Evolutionary conservation across 305 asterid genomes (phyloP).

Genomic region (Andrographis paniculata): DNA sequence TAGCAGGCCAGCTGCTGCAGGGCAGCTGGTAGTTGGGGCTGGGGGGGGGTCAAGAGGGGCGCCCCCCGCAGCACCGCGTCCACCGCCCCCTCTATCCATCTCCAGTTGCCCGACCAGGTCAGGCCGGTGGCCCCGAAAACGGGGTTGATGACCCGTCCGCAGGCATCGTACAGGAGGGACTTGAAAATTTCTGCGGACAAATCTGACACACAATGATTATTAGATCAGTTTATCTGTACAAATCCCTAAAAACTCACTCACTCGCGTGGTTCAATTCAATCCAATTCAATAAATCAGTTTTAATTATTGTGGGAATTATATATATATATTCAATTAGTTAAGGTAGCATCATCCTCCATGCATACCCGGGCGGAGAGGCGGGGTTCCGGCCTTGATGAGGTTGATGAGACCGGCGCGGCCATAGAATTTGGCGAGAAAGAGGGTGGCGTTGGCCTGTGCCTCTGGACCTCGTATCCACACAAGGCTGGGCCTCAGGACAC

Average conservation of each 20-base stretch:
- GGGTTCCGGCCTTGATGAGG: constrained; percentile 59
- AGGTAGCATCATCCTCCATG: background rate
- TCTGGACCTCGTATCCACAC: constrained; percentile 61
- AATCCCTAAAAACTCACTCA: too few species aligned
- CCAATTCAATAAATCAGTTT: too few species aligned
- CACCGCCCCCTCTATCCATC: constrained; percentile 57
- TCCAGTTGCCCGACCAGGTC: constrained; percentile 56
- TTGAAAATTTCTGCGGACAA: constrained; percentile 36
- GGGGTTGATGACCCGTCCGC: constrained; percentile 76
- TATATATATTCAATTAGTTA: background rate
- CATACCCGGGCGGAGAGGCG: constrained; percentile 57
- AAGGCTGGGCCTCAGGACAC: constrained; percentile 53
- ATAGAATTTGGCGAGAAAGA: constrained; percentile 74
- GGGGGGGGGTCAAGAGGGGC: too few species aligned
- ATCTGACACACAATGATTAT: too few species aligned
- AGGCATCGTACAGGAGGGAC: constrained; percentile 69
- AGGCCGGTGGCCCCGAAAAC: constrained; percentile 67
- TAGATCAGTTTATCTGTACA: too few species aligned
- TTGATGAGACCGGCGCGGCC: constrained; percentile 90
- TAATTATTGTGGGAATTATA: too few species aligned
- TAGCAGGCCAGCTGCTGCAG: too few species aligned
- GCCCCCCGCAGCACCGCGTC: constrained; percentile 61
- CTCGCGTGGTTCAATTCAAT: too few species aligned
- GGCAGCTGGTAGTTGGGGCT: too few species aligned
- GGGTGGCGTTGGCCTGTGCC: constrained; percentile 79